Evolutionary conservation across 306 rosid species (phyloP), one percentile per base, ranked within the genome.

Genomic region (Prosopis cineraria): DNA sequence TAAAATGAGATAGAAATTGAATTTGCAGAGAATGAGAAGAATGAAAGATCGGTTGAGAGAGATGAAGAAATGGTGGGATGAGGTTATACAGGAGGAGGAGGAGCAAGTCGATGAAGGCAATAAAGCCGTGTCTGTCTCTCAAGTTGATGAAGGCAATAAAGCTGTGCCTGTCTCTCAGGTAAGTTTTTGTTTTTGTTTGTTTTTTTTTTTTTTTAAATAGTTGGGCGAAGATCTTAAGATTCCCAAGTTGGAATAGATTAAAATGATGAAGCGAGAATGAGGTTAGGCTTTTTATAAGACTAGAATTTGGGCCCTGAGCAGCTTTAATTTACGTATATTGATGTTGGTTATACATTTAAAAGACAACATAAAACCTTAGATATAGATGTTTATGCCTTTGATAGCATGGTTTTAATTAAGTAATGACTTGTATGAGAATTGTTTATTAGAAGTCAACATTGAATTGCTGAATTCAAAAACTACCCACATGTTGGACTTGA

Each of bases 11-110:
- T 59, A 20, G 22, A 13, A 31, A 16, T 31, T 31, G 6, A 31
- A 62, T 30, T 62, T 17, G 36, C 41, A 62, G 68, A 62, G 41
- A n/a, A 36, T 62, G 24, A 62, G 24, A 62, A 62, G 68, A 33
- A 62, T 62, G 68, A 62, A 62, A 36, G 41, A 31, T 33, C 40
- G 68, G 11, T 19, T 62, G 41, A 31, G 43, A 7, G 68, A 62
- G 24, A 31, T 62, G 68, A 62, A 19, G 25, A 34, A 62, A 7
- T 62, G 68, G 41, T 62, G 68, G 43, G 68, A 62, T n/a, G 68
- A 62, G 40, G 25, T 62, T 9, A 30, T 62, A 41, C 41, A 62
- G 41, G 68, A 62, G 41, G 68, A 2, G 22, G 67, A 60, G 40
- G 40, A 31, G 11, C 40, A 62, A 17, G 24, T 16, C 6, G 22